A percentile compares a stretch with the other conserved stretches of the same genome.
These are phyloP conservation scores for Saccharomycopsis sp. DNA, from an alignment of 805 yeast species.

Conservation along the genomic window DNA sequence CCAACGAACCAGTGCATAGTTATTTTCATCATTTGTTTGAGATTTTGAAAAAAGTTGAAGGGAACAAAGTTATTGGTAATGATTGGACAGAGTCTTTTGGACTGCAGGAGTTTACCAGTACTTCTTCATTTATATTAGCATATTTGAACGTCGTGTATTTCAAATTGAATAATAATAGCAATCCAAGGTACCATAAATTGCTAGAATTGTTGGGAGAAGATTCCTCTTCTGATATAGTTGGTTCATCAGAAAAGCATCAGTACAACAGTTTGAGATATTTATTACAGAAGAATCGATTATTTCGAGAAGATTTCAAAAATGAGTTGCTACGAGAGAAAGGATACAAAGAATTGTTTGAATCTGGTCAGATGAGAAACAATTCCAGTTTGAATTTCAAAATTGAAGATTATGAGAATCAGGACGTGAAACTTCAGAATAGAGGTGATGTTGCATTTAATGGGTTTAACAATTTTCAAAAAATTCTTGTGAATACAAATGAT, in stretches of 20 bases:
- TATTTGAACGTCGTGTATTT: conserved; percentile 10
- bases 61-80: not conserved
- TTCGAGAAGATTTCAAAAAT: conserved; percentile 13
- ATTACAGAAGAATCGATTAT: conserved; percentile 12
- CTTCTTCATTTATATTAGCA: conserved; percentile 14
- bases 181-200: conserved; percentile 15
- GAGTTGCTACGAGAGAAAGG: conserved; percentile 18
- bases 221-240: not conserved
- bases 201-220: conserved; percentile 8
- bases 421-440: conserved; percentile 2
- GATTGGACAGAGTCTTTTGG: too few relatives aligned
- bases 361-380: conserved; percentile 14
- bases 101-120: conserved; percentile 8
- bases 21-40: not conserved
- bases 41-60: not conserved
- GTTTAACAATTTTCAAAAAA: conserved; percentile 12
- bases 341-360: conserved; percentile 16
- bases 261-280: conserved; percentile 15
- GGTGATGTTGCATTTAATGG: conserved; percentile 13
- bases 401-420: conserved; percentile 5
- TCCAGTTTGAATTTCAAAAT: conserved; percentile 17
- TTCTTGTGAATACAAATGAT: too few relatives aligned
- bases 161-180: not conserved
- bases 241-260: conserved; percentile 12
- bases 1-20: not conserved